Conservation (phyloP, 306 rosid genomes). For the Ormosia emarginata region DNA sequence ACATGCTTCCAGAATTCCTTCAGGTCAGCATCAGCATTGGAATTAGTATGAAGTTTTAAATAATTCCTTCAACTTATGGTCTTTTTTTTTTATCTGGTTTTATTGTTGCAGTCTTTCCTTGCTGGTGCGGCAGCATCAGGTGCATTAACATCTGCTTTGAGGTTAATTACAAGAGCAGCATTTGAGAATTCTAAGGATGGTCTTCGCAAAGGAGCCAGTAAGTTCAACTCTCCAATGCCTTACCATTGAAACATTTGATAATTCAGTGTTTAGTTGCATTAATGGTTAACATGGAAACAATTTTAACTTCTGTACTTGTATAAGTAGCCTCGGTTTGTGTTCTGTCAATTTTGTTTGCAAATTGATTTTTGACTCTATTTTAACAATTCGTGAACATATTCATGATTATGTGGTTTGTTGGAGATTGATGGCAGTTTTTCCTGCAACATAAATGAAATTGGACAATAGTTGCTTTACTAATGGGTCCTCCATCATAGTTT, state of each 20-base stretch:
- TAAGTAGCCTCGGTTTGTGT: not conserved
- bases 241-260: not conserved
- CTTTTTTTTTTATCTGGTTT: not conserved
- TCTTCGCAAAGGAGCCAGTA: conserved; percentile 90
- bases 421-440: not conserved
- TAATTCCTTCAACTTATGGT: not conserved
- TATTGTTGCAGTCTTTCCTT: conserved; percentile 63
- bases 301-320: not conserved
- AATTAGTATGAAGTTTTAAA: not conserved
- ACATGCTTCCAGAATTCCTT: conserved; percentile 71
- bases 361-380: not conserved
- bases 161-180: conserved; percentile 76
- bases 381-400: not conserved
- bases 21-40: conserved; percentile 46
- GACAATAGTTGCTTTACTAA: not conserved
- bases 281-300: not conserved
- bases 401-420: not conserved
- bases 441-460: not conserved
- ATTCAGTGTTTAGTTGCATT: not conserved
- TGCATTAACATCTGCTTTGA: conserved; percentile 67
- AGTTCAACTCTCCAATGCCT: conserved; percentile 20
- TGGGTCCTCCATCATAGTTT: not conserved
- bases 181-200: conserved; percentile 67
- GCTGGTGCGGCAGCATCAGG: conserved; percentile 92
- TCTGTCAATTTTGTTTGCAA: not conserved